Evolutionary conservation across 331 rosid species (phyloP), one percentile per base, ranked within the genome.

Genomic region (Rosa hybrid): DNA sequence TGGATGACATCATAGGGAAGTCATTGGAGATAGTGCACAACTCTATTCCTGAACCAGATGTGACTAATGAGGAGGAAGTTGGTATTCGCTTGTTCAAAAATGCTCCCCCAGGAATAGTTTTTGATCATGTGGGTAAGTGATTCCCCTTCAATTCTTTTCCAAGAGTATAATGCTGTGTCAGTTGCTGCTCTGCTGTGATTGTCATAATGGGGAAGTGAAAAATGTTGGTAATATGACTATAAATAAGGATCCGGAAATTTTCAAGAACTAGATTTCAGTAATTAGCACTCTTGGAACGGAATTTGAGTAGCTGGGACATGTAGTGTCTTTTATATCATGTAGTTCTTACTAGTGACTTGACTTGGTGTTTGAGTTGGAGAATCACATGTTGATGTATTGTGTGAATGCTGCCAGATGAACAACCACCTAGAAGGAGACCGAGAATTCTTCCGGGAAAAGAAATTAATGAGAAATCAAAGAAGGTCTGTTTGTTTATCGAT

Each of bases 21-120:
- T 77, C 88, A 10, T 65, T 95, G 75, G 96, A 84, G 87, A 84
- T 93, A 69, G 98, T 91, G 75, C 86, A 78, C 41, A 85, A 77
- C 39, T 56, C 84, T 76, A 53, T 49, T 62, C 41, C 44, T 69
- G 75, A 71, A 78, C 81, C 78, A 17, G 78, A 86, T 78, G 21
- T 75, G 4, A 75, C 13, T 83, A 49, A 81, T 51, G 98, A 88
- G 64, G 84, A 84, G 48, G 98, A 87, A 68, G 83, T 83, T 30
- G 90, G 92, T 67, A 75, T 95, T 76, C 96, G 94, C 49, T 88
- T 95, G 90, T 95, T 95, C 78, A 95, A 89, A 51, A 86, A 89
- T 86, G 87, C 98, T 78, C 89, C 87, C 25, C 91, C 90, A 17
- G 98, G 99, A 50, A 85, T 91, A 44, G 86, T 88, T 80, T 88